phyloP scores from a whole-genome alignment of 495 filamentous ascomycete species.

The Penicillium bialowiezense region DNA sequence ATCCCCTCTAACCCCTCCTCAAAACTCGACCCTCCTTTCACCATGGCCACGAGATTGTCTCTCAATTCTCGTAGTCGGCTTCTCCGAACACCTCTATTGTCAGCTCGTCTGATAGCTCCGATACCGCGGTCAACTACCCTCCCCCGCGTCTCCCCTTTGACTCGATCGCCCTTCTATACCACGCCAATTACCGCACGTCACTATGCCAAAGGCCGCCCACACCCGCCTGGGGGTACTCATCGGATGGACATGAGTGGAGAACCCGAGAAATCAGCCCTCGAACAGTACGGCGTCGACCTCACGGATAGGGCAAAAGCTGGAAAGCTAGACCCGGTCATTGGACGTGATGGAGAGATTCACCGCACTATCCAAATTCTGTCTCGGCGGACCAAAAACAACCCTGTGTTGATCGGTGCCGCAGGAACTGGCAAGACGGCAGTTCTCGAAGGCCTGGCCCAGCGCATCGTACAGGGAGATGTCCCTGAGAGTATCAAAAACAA shows the following conservation, averaged over 20 bases:
- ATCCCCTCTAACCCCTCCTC: too few relatives aligned
- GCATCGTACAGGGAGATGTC: constrained; percentile 89
- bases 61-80: constrained; percentile 29
- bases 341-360: constrained; percentile 85
- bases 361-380: constrained; percentile 93
- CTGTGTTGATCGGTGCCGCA: constrained; percentile 86
- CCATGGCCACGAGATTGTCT: constrained; percentile 39
- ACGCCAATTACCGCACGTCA: constrained; percentile 35
- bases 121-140: constrained; percentile 21
- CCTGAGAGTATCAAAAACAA: constrained; percentile 97
- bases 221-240: constrained; percentile 87
- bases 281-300: constrained; percentile 87
- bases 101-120: constrained; percentile 19
- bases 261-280: constrained; percentile 78
- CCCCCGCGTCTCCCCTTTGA: constrained; percentile 16
- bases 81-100: constrained; percentile 25
- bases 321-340: constrained; percentile 94
- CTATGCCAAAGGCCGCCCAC: constrained; percentile 77
- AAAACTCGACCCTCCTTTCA: not conserved
- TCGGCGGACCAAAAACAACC: constrained; percentile 93
- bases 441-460: constrained; percentile 84
- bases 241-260: constrained; percentile 84
- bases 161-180: constrained; percentile 8
- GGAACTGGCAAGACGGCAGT: constrained; percentile 97
- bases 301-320: constrained; percentile 82